These are phyloP conservation scores for Caryopteris hybrid DNA, from an alignment of 305 asterid genomes.

Conservation along the genomic window DNA sequence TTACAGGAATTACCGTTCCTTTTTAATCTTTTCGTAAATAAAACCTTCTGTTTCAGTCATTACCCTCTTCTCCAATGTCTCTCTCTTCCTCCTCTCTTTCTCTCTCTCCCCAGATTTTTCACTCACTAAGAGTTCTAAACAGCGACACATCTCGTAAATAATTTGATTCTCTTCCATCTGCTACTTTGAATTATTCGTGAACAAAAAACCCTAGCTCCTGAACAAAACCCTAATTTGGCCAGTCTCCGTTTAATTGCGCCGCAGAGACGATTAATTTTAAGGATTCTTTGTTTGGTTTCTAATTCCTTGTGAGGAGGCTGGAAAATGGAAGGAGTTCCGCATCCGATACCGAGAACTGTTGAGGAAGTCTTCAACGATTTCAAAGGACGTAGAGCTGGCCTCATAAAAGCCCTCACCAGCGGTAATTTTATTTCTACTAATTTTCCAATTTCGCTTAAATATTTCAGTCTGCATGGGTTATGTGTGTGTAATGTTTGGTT, in stretches of 20 bases:
- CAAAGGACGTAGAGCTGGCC: conserved; percentile 65
- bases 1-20: too few species aligned
- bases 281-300: not conserved
- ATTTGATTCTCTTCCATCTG: not conserved
- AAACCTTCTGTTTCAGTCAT: too few species aligned
- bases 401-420: conserved; percentile 75
- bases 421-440: conserved; percentile 29
- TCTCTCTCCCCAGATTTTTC: not conserved
- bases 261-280: not conserved
- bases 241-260: not conserved
- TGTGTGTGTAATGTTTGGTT: not conserved
- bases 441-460: not conserved
- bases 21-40: too few species aligned
- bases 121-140: not conserved
- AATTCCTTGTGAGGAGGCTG: conserved; percentile 2
- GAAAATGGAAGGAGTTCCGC: conserved; percentile 59
- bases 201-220: conserved; percentile 34
- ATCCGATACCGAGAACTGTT: conserved; percentile 55
- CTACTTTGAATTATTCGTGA: not conserved
- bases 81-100: too few species aligned
- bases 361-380: conserved; percentile 80
- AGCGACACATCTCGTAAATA: not conserved
- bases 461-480: not conserved
- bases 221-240: conserved; percentile 29
- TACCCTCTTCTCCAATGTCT: too few species aligned